phyloP scores from a whole-genome alignment of 2,329 filamentous ascomycete species.

The Fusarium nelsonii region DNA sequence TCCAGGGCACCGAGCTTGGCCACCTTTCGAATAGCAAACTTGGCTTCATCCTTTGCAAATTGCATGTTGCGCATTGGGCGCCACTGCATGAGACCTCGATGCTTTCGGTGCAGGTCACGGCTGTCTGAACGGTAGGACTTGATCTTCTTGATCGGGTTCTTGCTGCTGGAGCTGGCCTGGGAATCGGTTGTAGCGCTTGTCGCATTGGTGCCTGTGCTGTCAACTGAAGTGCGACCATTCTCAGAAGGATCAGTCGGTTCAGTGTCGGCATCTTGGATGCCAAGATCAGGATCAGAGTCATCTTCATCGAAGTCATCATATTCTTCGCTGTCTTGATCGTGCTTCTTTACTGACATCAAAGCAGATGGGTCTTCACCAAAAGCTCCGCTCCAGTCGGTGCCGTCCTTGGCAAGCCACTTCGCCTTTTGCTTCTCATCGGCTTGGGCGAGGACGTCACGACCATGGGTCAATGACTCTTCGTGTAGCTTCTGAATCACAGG shows the following conservation, averaged over 20 bases:
- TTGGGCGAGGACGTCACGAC: constrained; percentile 82
- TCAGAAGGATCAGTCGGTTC: constrained; percentile 48
- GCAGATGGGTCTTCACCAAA: constrained; percentile 81
- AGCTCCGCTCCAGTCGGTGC: constrained; percentile 87
- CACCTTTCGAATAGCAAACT: constrained; percentile 80
- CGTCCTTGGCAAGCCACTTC: constrained; percentile 83
- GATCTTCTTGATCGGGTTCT: constrained; percentile 68
- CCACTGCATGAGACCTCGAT: constrained; percentile 96
- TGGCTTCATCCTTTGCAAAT: constrained; percentile 90
- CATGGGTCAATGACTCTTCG: constrained; percentile 81
- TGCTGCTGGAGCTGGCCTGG: constrained; percentile 54
- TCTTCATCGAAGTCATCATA: constrained; percentile 57
- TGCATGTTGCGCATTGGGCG: constrained; percentile 85
- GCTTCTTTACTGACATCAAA: constrained; percentile 54
- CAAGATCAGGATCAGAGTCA: constrained; percentile 64
- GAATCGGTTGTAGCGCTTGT: constrained; percentile 52
- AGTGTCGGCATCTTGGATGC: constrained; percentile 67
- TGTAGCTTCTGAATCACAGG: constrained; percentile 80
- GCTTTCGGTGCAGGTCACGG: constrained; percentile 83
- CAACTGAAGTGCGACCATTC: constrained; percentile 54
- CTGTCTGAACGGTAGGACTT: constrained; percentile 76
- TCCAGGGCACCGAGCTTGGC: constrained; percentile 81
- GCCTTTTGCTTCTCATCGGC: constrained; percentile 78
- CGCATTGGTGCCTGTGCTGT: constrained; percentile 51
- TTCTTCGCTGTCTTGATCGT: constrained; percentile 54